These are phyloP conservation scores for Heliosperma pusillum DNA, from an alignment of 148 eudicot species.

Conservation along the genomic window DNA sequence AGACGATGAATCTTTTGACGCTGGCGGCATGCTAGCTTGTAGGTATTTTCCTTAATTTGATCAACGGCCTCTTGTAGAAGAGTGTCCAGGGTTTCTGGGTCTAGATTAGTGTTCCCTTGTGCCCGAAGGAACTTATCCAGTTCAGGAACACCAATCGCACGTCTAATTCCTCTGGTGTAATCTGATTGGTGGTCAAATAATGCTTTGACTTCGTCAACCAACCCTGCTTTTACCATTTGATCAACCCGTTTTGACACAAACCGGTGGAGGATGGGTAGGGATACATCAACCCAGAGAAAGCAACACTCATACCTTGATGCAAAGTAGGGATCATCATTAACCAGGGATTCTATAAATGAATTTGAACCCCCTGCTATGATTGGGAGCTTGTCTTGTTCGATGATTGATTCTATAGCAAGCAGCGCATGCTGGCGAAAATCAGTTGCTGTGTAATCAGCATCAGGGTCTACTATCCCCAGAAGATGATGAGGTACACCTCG, in stretches of 20 bases:
- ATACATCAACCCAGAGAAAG: constrained; percentile 76
- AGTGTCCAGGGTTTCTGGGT: constrained; percentile 26
- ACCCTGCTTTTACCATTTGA: constrained; percentile 54
- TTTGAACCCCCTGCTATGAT: constrained; percentile 94
- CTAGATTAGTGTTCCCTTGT: constrained; percentile 32
- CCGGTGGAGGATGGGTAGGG: constrained; percentile 41
- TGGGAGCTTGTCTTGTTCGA: constrained; percentile 48
- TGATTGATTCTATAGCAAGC: constrained; percentile 51
- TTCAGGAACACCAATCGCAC: constrained; percentile 90
- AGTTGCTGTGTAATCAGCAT: constrained; percentile 47
- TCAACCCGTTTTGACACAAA: constrained; percentile 73
- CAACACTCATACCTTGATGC: constrained; percentile 58
- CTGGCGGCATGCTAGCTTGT: constrained; percentile 57
- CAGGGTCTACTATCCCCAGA: constrained; percentile 51
- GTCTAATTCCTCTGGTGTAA: constrained; percentile 56
- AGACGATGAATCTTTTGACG: constrained; percentile 57
- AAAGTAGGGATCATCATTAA: constrained; percentile 57
- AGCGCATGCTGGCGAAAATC: constrained; percentile 58
- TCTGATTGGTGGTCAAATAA: constrained; percentile 48
- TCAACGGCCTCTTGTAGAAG: constrained; percentile 52
- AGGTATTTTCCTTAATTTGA: constrained; percentile 58
- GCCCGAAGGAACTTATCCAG: constrained; percentile 48
- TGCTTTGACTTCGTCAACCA: constrained; percentile 58
- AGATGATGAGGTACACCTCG: constrained; percentile 73
- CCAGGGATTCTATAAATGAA: constrained; percentile 64